Evolutionary conservation across 148 eudicot species (phyloP), one percentile per base, ranked within the genome.

Genomic region (Silene latifolia): DNA sequence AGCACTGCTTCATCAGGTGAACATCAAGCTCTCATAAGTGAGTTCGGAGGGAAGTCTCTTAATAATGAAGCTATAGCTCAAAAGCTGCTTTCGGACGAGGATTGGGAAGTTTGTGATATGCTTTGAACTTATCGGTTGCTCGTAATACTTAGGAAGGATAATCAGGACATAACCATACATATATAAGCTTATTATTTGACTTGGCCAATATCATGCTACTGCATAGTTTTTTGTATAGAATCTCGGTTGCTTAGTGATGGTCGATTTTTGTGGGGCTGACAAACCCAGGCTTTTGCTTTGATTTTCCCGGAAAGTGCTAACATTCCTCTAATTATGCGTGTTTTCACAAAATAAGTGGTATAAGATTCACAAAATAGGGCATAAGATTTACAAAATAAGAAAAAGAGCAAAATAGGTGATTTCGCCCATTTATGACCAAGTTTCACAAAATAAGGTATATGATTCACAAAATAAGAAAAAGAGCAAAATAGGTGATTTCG

Each of bases 21-120:
- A 64, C 74, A 81, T 56, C 70, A 66, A 47, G 57, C 77, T 42
- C 65, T 73, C n/a, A 62, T 21, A 65, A 75, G 80, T 67, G 74
- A 58, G 47, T 48, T 32, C 18, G 82, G 72, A 48, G 85, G 82
- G 61, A 79, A 77, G 69, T 51, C 10, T 68, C 23, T 20, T 29
- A 53, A 53, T 32, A 61, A 23, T 21, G 72, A 73, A 61, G 69
- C 73, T 48, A 51, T 64, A 13, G 42, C 67, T 21, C 69, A 39
- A 24, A 81, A 84, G 71, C 85, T 73, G 59, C 76, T 77, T 72
- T 60, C 56, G 56, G 97, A 89, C 56, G 97, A 89, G 4, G 97
- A 82, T 51, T 91, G 97, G 97, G 92, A 89, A 23, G 54, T 91
- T 65, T 88, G 86, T 23, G 89, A 89, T 62, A 48, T 67, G 73